These are phyloP conservation scores for Claviceps pazoutovae DNA, from an alignment of 2,329 filamentous ascomycete genomes.

Conservation along the genomic window DNA sequence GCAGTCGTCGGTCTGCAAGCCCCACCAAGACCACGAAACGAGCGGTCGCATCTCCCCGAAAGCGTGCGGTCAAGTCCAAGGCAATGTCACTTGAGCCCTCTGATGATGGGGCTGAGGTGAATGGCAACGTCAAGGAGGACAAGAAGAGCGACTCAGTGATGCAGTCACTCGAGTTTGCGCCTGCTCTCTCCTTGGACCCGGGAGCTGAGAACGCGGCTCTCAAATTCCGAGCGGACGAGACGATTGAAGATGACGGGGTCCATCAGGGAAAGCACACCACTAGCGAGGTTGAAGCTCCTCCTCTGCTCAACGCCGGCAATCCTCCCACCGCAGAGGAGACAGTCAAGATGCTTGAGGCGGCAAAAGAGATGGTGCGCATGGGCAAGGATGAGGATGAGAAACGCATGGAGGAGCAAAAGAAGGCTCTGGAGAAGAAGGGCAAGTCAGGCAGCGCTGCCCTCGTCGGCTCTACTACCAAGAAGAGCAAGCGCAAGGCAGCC, in stretches of 20 bases:
- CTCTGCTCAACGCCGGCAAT: constrained; percentile 42
- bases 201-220: constrained; percentile 46
- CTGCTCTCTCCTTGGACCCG: constrained; percentile 33
- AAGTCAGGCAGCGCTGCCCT: constrained; percentile 21
- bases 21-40: constrained; percentile 37
- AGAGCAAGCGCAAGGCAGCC: constrained; percentile 60
- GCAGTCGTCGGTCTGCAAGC: constrained; percentile 43
- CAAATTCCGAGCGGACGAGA: constrained; percentile 54
- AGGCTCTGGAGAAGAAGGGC: constrained; percentile 22
- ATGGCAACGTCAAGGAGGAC: constrained; percentile 17
- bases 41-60: constrained; percentile 37
- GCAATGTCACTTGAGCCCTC: constrained; percentile 22
- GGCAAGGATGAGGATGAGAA: constrained; percentile 33
- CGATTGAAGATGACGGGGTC: constrained; percentile 38
- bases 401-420: constrained; percentile 25
- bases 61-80: constrained; percentile 34
- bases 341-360: constrained; percentile 69
- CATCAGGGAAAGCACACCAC: constrained; percentile 57
- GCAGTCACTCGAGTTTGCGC: constrained; percentile 37
- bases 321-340: constrained; percentile 66
- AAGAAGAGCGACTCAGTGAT: constrained; percentile 23
- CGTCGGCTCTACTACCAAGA: constrained; percentile 28
- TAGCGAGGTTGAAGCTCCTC: constrained; percentile 66
- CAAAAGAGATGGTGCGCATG: constrained; percentile 75
- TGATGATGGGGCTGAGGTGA: constrained; percentile 14